Percentiles rank a stretch among this genome's conserved stretches.
phyloP scores from a whole-genome alignment of 2,329 filamentous ascomycete genomes.

The Gaeumannomyces tritici region DNA sequence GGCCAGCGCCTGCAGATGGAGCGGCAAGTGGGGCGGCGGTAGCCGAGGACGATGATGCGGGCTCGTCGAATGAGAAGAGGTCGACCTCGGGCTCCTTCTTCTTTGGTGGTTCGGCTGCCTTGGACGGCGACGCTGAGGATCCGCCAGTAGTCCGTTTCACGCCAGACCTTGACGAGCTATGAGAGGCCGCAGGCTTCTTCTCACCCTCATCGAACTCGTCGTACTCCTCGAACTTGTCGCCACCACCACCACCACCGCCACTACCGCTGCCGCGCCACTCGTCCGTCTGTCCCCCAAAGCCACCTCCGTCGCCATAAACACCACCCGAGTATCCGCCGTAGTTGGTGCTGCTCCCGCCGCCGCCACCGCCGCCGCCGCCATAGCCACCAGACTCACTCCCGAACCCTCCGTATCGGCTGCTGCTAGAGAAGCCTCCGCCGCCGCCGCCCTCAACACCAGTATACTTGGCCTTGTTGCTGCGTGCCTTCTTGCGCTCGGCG shows the following conservation, averaged over 20 bases:
- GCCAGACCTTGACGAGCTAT: conserved; percentile 34
- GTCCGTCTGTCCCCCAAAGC: conserved; percentile 70
- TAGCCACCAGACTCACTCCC: conserved; percentile 75
- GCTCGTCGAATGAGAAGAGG: conserved; percentile 84
- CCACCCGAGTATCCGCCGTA: conserved; percentile 56
- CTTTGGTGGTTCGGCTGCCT: conserved; percentile 64
- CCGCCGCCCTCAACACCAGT: conserved; percentile 84
- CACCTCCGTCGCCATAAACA: conserved; percentile 93
- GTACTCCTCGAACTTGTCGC: conserved; percentile 89
- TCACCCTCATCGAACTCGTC: conserved; percentile 85
- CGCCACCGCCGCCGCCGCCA: conserved; percentile 28
- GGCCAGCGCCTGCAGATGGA: conserved; percentile 33
- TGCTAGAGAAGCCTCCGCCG: conserved; percentile 40
- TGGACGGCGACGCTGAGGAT: conserved; percentile 32
- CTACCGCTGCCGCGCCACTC: conserved; percentile 60
- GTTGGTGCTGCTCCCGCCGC: conserved; percentile 38
- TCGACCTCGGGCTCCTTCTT: conserved; percentile 84
- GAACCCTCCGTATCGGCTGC: conserved; percentile 73
- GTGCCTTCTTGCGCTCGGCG: conserved; percentile 77
- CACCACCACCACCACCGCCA: conserved; percentile 37
- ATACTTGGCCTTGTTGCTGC: conserved; percentile 87
- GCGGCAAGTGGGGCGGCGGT: conserved; percentile 29
- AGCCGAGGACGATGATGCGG: conserved; percentile 36
- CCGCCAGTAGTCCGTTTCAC: conserved; percentile 34
- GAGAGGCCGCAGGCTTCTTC: conserved; percentile 32